Base-by-base conservation (phyloP, 306 rosid species). In the Calophaca sinica region DNA sequence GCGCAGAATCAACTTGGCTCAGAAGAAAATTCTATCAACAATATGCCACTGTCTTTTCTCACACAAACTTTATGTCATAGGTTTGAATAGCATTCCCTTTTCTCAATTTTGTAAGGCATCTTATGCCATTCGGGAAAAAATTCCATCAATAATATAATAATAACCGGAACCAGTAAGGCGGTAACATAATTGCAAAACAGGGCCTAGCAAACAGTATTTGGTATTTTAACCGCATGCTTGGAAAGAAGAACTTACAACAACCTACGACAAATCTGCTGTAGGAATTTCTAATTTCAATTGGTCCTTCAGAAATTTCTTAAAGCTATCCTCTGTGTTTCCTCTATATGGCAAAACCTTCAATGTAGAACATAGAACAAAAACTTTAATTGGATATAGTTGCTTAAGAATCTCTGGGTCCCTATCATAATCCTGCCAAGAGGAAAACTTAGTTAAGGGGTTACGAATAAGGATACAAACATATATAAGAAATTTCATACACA, bases 381-480 rank as follows among this genome's bases (percentile, higher is more conserved):
- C 89, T 68, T 83, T 75, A 72, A 69, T 87, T 36, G 91, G 96
- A 84, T 80, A 50, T 65, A 94, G 65, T 32, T 67, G 84, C 78
- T 83, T 78, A 20, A 91, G 82, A 80, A 87, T 84, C 72, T 78
- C 81, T 0, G 87, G 85, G 70, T 90, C 97, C 84, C 98, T 87
- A 75, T 94, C 98, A 79, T 86, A 94, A 84, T 89, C 98, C 97
- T 94, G 92, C 50, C 7, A 77, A 60, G 57, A 61, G 26, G 8
- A 70, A 61, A 65, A 62, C 31, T 45, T 66, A 50, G 31, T 36
- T 7, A 36, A 50, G 36, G 35, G 66, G 28, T 65, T 53, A 39
- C 12, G 46, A 62, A 69, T 44, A 11, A n/a, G 31, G 41, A 65
- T 6, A 68, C 44, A 28, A 44, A 42, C 49, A 38, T 39, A 9